Base-by-base conservation (phyloP, 495 filamentous ascomycete genomes). In the Aspergillus egyptiacus region DNA sequence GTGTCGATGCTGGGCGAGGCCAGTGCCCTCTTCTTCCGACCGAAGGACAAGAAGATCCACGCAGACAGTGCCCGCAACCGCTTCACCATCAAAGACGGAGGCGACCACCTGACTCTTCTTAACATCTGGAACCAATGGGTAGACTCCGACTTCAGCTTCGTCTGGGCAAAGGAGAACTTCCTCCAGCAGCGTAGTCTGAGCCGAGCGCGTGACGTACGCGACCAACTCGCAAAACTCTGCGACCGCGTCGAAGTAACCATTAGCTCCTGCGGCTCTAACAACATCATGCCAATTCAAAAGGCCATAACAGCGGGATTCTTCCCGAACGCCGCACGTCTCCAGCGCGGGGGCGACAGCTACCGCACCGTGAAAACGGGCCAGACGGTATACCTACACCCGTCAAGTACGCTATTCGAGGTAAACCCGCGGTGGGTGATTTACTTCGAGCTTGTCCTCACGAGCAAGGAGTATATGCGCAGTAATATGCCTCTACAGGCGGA, bases 111-210 rank as follows among this genome's bases (percentile, higher is more conserved):
- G 10, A 91, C 89, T 0, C 77, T 91, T 0, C 78, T 98, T n/a
- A 96, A 96, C 58, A 85, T 98, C 61, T 98, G 83, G 85, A 95
- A 95, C 64, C 86, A 95, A 66, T 97, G 90, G 89, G 86, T 94
- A 17, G 94, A 98, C 57, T 80, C 79, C 15, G 91, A 97, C 67
- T 98, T 91, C 71, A 83, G 77, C 53, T 82, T 82, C 48, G 82
- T 94, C 38, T 98, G 91, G 91, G 77, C 87, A 3, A 81, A 84
- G 42, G 91, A 96, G 67, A 97, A 96, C 67, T 98, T 95, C 66
- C 67, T 98, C 18, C 90, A 96, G 60, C 89, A 94, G 58, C 84
- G 90, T 15, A 84, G 81, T 24, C 77, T 98, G 2, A 89, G 82
- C 0, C 82, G 93, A 10, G 93, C 89, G 0, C 83, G 93, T 36